These are phyloP conservation scores for Murraya paniculata DNA, from an alignment of 345 rosid species.

Conservation along the genomic window DNA sequence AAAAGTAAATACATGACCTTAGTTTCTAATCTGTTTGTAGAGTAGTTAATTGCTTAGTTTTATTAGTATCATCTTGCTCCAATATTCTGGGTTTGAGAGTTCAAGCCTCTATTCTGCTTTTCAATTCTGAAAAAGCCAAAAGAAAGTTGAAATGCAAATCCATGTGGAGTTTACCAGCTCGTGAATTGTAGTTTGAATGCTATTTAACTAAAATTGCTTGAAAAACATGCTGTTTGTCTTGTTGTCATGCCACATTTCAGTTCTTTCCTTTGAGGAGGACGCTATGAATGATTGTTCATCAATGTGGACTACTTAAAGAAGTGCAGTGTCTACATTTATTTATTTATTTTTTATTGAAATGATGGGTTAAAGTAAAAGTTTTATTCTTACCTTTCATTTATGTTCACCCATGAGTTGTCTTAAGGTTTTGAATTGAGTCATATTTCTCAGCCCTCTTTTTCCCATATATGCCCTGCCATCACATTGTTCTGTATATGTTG, in stretches of 20 bases:
- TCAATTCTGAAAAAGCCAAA: not conserved
- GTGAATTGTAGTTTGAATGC: not conserved
- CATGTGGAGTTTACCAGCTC: not conserved
- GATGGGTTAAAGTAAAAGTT: not conserved
- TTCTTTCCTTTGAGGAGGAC: not conserved
- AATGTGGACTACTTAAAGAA: not conserved
- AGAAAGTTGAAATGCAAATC: not conserved
- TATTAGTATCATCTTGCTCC: not conserved
- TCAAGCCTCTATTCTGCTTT: not conserved
- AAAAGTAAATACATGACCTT: not conserved
- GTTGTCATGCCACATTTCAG: not conserved
- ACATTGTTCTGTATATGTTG: not conserved
- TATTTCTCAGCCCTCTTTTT: not conserved
- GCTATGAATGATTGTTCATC: not conserved
- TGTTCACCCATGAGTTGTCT: not conserved
- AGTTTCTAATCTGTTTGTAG: not conserved
- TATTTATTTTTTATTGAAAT: not conserved
- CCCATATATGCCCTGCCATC: not conserved
- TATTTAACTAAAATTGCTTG: slow-evolving; percentile 1
- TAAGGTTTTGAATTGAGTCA: not conserved
- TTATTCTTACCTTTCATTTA: not conserved
- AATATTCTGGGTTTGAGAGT: not conserved
- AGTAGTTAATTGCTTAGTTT: not conserved
- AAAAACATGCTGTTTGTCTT: not conserved
- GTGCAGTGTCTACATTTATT: not conserved